A percentile compares a stretch with the other conserved stretches of the same genome.
These are phyloP conservation scores for Mortierella sp. DNA, from an alignment of 371 early-diverging fungal species.

Conservation along the genomic window DNA sequence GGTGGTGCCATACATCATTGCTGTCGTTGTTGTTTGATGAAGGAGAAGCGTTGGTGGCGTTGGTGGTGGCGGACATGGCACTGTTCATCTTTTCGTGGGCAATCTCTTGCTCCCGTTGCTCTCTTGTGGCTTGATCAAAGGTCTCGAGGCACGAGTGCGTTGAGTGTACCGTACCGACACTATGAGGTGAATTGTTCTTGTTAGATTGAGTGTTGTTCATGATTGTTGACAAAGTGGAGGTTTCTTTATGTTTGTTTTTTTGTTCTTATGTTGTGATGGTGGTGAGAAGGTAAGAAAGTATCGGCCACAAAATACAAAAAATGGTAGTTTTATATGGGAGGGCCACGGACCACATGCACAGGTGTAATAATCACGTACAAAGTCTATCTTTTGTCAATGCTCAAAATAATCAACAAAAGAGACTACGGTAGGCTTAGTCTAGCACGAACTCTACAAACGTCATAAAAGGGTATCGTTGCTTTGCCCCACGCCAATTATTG, in stretches of 20 bases:
- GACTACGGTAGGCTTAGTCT: no score
- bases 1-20: background rate
- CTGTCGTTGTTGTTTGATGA: background rate
- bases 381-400: no score
- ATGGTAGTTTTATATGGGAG: background rate
- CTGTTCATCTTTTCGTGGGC: constrained; percentile 8
- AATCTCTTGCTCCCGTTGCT: background rate
- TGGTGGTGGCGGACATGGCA: no score
- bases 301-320: background rate
- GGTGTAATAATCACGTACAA: no score
- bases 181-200: background rate
- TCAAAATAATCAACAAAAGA: no score
- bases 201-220: constrained; percentile 5
- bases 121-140: constrained; percentile 53
- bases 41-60: background rate
- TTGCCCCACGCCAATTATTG: no score
- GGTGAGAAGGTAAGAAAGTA: background rate
- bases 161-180: constrained; percentile 27
- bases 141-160: constrained; percentile 45
- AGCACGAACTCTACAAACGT: no score
- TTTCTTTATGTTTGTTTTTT: background rate
- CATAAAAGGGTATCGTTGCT: no score
- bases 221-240: background rate
- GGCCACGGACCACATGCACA: background rate
- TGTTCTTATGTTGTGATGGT: background rate